Conservation (phyloP, 345 rosid genomes). For the Populus tremula region DNA sequence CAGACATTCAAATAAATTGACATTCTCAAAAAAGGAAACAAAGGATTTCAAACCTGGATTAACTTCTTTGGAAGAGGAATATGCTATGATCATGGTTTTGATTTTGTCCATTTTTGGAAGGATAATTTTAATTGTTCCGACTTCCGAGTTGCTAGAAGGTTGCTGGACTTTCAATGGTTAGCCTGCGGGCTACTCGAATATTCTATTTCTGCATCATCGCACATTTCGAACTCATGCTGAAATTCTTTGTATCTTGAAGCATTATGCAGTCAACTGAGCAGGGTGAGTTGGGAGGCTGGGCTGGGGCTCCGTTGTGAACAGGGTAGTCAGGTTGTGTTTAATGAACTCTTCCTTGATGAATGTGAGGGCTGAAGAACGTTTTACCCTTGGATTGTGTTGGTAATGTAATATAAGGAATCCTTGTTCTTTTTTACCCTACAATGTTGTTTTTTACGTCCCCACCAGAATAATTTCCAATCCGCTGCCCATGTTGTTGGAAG, state of each 20-base stretch:
- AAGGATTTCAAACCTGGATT: neutral
- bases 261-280: neutral
- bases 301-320: neutral
- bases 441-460: neutral
- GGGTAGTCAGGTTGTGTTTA: neutral
- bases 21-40: neutral
- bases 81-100: neutral
- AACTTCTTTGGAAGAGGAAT: neutral
- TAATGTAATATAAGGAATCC: neutral
- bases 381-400: neutral
- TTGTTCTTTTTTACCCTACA: neutral
- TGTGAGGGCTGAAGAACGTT: neutral
- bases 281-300: neutral
- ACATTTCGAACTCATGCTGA: neutral
- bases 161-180: neutral
- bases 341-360: neutral
- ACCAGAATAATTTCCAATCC: neutral
- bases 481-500: neutral
- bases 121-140: neutral
- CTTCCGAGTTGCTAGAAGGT: neutral
- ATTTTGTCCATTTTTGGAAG: neutral
- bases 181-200: neutral
- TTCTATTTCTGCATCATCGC: neutral
- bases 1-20: neutral
- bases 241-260: neutral